Conservation (phyloP, 805 yeast species). For the Yarrowia bubula region DNA sequence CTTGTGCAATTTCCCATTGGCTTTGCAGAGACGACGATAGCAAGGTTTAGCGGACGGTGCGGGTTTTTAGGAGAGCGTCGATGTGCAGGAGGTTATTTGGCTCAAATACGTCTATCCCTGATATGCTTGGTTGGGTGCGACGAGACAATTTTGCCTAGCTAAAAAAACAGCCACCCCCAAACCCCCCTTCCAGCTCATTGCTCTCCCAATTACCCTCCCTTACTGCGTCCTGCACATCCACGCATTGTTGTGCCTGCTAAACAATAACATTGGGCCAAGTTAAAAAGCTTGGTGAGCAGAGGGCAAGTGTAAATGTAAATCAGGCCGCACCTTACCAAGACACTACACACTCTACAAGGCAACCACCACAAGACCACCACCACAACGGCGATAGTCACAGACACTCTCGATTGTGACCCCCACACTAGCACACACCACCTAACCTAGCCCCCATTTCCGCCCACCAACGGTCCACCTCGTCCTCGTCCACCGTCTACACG, state of each 20-base stretch:
- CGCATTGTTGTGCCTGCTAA: slow-evolving; percentile 21
- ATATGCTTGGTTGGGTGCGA: too few species aligned
- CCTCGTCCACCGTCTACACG: slow-evolving; percentile 22
- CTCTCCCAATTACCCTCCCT: slow-evolving; percentile 26
- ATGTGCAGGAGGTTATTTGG: not conserved
- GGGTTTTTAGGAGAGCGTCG: not conserved
- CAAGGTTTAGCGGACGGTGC: slow-evolving; percentile 24
- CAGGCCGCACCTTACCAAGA: slow-evolving; percentile 16
- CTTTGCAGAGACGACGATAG: not conserved
- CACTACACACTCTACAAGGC: too few species aligned
- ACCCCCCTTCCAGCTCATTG: not conserved
- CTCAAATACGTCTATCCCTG: too few species aligned
- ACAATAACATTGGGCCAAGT: slow-evolving; percentile 24
- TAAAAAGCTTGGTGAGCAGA: slow-evolving; percentile 21
- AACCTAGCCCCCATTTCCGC: slow-evolving; percentile 22
- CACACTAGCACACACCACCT: not conserved
- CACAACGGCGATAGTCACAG: not conserved
- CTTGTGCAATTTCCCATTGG: slow-evolving; percentile 6
- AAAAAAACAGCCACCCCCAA: too few species aligned
- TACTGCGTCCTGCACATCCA: slow-evolving; percentile 18
- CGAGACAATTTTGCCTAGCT: too few species aligned
- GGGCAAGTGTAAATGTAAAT: slow-evolving; percentile 23
- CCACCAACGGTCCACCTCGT: slow-evolving; percentile 23
- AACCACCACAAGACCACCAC: not conserved
- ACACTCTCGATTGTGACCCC: not conserved